Base-by-base conservation (phyloP, 2,329 filamentous ascomycete genomes). In the Neobulgaria alba region DNA sequence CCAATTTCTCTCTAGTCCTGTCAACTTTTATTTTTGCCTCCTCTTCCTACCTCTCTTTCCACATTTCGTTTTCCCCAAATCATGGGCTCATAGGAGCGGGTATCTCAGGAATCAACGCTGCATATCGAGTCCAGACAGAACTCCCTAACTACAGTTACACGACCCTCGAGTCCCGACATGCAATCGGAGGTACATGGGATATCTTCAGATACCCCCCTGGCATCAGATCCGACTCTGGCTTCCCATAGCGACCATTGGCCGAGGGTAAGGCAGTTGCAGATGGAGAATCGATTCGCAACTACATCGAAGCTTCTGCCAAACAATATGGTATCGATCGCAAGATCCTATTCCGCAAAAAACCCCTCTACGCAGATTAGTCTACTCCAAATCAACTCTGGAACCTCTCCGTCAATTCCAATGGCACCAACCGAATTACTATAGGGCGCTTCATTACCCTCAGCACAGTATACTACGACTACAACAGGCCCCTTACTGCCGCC, bases 111-210 rank as follows among this genome's bases (percentile, higher is more conserved):
- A 82, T 89, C 63, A 86, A 87, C 51, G 68, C 77, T 10, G 82
- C 75, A 10, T 87, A 88, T 54, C 75, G 79, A n/a, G 51, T 86
- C 1, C 77, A 85, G 51, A 67, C 67, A 2, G 60, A 71, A 18
- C 59, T 75, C 1, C 77, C 80, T 0, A 50, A 58, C 0, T 62
- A 69, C 29, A 72, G 61, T 2, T 88, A 83, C 56, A 68, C 73
- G 10, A 74, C 90, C 18, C 68, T 89, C 12, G 85, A 90, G 59
- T 70, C 68, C 2, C 77, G 85, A 23, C 65, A 71, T 36, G 64
- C 67, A 18, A 67, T 89, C 4, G 85, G 85, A 1, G 85, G 85
- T 1, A 90, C 85, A 0, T 89, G 85, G 85, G 78, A 82, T 53
- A 63, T 88, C 2, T 90, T 87, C 65, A 74, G 71, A 30, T 90